These are phyloP conservation scores for Akanthomyces lecanii DNA, from an alignment of 2,329 filamentous ascomycete species.

Conservation along the genomic window DNA sequence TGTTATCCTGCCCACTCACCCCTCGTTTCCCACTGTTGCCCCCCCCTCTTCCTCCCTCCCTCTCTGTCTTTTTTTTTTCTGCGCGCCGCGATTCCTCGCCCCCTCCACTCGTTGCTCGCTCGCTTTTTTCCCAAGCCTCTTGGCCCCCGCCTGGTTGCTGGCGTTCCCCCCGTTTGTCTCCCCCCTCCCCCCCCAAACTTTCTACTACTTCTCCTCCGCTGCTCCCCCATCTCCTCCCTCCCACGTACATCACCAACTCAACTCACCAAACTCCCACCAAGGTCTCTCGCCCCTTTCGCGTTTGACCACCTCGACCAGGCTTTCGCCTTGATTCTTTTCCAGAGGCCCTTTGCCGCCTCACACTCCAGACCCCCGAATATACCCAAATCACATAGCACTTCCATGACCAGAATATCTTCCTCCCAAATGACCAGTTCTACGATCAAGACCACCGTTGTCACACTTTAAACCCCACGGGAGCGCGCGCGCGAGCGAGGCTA, in stretches of 20 bases:
- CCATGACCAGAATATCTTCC: slow-evolving; percentile 39
- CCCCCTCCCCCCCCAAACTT: slow-evolving; percentile 15
- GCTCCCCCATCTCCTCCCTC: slow-evolving; percentile 12
- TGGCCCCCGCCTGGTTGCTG: slow-evolving; percentile 8
- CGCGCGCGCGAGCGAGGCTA: slow-evolving; percentile 53
- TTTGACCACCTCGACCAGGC: slow-evolving; percentile 1
- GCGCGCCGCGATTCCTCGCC: slow-evolving; percentile 3
- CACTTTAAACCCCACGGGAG: slow-evolving; percentile 69
- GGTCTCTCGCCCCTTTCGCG: slow-evolving; percentile 2
- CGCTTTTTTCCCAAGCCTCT: slow-evolving; percentile 13
- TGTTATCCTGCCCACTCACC: neutral
- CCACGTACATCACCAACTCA: slow-evolving; percentile 10
- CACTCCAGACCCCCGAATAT: slow-evolving; percentile 4
- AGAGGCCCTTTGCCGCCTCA: slow-evolving; percentile 15
- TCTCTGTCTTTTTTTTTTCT: neutral
- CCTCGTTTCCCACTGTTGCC: slow-evolving; percentile 8
- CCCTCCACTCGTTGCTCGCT: slow-evolving; percentile 1
- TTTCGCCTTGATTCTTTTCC: neutral
- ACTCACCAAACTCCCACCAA: neutral
- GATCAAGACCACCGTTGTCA: slow-evolving; percentile 53
- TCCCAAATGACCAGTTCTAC: slow-evolving; percentile 51
- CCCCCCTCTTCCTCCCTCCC: slow-evolving; percentile 9
- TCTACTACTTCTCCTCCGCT: slow-evolving; percentile 15
- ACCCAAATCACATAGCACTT: slow-evolving; percentile 24
- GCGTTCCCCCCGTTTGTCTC: neutral